A percentile compares a stretch with the other conserved stretches of the same genome.
Conservation (phyloP, 768 basidiomycete genomes). For the Antrodiella citrinella region DNA sequence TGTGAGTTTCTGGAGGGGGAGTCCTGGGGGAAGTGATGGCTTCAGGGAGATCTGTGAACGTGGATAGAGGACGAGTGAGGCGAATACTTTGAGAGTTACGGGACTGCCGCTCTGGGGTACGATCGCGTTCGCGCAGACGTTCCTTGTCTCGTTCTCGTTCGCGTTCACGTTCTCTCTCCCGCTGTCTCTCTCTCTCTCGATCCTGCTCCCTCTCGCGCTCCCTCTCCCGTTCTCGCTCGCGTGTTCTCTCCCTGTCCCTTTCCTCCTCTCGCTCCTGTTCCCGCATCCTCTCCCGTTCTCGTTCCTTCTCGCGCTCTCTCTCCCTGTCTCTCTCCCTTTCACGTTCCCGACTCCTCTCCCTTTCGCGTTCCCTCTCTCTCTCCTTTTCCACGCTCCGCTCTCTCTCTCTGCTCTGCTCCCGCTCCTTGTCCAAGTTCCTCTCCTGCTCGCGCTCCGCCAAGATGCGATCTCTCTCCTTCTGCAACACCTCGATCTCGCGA, state of each 20-base stretch:
- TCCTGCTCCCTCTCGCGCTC: neutral
- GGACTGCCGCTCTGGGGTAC: neutral
- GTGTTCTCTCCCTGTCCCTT: neutral
- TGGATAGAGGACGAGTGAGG: neutral
- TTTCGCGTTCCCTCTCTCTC: constrained; percentile 7
- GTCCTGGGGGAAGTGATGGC: neutral
- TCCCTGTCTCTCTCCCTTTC: constrained; percentile 11
- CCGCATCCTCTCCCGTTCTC: constrained; percentile 10
- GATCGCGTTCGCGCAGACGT: neutral
- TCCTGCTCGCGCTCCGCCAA: constrained; percentile 21
- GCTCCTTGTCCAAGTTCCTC: constrained; percentile 14
- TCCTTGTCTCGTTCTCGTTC: constrained; percentile 7
- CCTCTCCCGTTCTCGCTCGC: neutral
- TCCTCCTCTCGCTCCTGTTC: constrained; percentile 8
- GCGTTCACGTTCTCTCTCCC: neutral
- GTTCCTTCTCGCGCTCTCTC: constrained; percentile 12
- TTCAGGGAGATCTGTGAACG: neutral
- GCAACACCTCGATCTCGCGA: constrained; percentile 49
- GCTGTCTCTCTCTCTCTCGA: neutral
- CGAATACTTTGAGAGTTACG: neutral
- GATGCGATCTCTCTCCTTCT: constrained; percentile 27
- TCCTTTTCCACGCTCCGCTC: constrained; percentile 4
- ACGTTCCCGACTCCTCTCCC: constrained; percentile 7
- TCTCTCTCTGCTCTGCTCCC: constrained; percentile 6
- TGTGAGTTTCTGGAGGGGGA: neutral